These are phyloP conservation scores for Auricularia heimuer DNA, from an alignment of 768 basidiomycete species.

Conservation along the genomic window DNA sequence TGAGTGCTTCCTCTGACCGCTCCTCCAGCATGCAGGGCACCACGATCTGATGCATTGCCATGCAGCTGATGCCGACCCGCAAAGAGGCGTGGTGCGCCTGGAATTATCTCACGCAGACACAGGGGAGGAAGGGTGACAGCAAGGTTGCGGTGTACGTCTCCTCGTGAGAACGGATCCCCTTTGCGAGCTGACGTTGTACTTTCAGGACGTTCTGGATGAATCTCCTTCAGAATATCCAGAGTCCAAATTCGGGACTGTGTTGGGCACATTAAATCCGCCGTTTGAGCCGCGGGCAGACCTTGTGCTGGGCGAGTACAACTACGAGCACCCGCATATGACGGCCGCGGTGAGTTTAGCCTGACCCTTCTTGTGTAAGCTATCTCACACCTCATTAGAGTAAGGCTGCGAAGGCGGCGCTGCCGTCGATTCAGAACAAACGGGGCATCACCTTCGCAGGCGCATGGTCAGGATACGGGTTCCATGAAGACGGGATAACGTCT, in stretches of 20 bases:
- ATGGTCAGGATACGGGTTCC: constrained; percentile 1
- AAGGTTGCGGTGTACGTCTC: not conserved
- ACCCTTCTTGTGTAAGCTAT: not conserved
- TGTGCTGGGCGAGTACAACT: not conserved
- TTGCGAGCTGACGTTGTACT: constrained; percentile 12
- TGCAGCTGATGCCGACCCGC: constrained; percentile 23
- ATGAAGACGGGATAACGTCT: constrained; percentile 1
- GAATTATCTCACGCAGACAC: constrained; percentile 21
- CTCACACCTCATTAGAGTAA: not conserved
- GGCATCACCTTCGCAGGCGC: constrained; percentile 1
- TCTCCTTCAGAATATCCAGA: constrained; percentile 23
- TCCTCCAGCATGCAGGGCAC: too few relatives aligned
- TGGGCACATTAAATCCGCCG: constrained; percentile 28
- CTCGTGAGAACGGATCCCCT: not conserved
- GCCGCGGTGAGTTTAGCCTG: not conserved
- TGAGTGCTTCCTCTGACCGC: constrained; percentile 10
- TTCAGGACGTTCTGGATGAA: constrained; percentile 20
- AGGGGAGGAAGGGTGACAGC: constrained; percentile 4
- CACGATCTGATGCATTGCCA: too few relatives aligned
- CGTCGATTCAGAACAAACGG: constrained; percentile 2
- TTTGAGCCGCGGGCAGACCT: constrained; percentile 9
- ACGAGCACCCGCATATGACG: not conserved
- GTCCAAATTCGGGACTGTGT: constrained; percentile 20
- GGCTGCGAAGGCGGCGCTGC: not conserved
- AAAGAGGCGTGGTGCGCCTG: constrained; percentile 24